Conservation (phyloP, 257 asterid species). For the Capsicum baccatum region DNA sequence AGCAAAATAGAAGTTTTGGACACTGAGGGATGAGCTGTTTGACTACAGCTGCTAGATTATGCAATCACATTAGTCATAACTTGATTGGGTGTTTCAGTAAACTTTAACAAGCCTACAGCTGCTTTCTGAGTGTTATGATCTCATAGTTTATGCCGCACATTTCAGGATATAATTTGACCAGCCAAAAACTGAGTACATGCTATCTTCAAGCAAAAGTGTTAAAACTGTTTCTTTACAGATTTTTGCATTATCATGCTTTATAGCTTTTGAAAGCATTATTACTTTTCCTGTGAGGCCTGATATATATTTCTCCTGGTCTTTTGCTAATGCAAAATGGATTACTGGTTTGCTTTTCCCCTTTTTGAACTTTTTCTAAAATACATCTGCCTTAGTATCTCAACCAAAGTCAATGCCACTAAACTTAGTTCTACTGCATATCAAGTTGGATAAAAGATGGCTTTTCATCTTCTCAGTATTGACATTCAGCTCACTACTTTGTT, state of each 20-base stretch:
- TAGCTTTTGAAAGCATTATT: slow-evolving; percentile 22
- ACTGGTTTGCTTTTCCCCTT: too few species aligned
- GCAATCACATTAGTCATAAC: background rate
- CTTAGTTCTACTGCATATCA: background rate
- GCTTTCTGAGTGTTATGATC: background rate
- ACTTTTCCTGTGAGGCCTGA: background rate
- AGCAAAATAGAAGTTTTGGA: background rate
- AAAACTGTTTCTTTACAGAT: background rate
- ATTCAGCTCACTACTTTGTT: slow-evolving; percentile 3
- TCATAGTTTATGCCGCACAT: background rate
- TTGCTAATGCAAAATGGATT: too few species aligned
- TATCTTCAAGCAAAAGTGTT: background rate
- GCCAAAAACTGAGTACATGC: slow-evolving; percentile 7
- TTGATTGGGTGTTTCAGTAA: slow-evolving; percentile 13
- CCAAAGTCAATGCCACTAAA: too few species aligned
- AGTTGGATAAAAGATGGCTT: background rate
- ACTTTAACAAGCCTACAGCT: background rate
- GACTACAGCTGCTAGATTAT: background rate
- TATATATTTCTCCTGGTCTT: background rate
- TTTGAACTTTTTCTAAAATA: too few species aligned
- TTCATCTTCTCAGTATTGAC: background rate
- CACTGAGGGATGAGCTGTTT: background rate
- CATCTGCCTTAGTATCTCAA: too few species aligned
- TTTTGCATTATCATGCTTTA: slow-evolving; percentile 4
- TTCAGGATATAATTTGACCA: slow-evolving; percentile 7